phyloP scores from a whole-genome alignment of 2,329 filamentous ascomycete species.

The Xylaria sp. region DNA sequence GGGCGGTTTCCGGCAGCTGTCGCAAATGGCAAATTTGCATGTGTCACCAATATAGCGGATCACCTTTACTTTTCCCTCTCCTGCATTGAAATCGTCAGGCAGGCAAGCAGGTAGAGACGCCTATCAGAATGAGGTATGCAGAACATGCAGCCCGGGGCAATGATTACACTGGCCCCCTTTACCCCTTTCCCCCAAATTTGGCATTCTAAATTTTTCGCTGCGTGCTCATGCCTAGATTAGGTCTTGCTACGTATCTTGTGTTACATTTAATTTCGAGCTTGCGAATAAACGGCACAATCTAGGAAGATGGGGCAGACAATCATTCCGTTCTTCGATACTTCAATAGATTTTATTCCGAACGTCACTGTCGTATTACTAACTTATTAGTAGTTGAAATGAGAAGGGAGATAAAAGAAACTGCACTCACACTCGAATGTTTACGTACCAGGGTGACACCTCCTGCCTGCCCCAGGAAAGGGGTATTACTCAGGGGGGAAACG shows the following conservation, averaged over 20 bases:
- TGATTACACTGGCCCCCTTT: constrained; percentile 21
- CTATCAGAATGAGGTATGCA: constrained; percentile 18
- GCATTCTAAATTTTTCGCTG: constrained; percentile 15
- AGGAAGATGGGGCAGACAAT: constrained; percentile 12
- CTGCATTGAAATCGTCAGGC: constrained; percentile 5
- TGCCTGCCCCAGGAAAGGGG: constrained; percentile 19
- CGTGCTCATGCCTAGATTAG: constrained; percentile 18
- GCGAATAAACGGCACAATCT: background rate
- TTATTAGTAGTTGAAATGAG: constrained; percentile 21
- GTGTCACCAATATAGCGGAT: constrained; percentile 33
- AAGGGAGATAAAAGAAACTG: constrained; percentile 6
- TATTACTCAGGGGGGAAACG: constrained; percentile 17
- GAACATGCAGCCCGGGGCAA: constrained; percentile 12
- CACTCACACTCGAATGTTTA: constrained; percentile 8
- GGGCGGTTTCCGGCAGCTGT: constrained; percentile 46
- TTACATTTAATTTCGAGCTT: constrained; percentile 30
- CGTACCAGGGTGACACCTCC: constrained; percentile 10
- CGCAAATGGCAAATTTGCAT: constrained; percentile 38
- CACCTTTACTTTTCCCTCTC: constrained; percentile 7
- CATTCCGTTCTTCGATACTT: constrained; percentile 16
- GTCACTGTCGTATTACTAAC: constrained; percentile 20
- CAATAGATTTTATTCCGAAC: constrained; percentile 6
- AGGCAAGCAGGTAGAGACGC: constrained; percentile 23
- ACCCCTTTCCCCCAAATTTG: constrained; percentile 33
- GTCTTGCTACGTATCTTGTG: constrained; percentile 9